phyloP scores from a whole-genome alignment of 768 basidiomycete genomes.

The Lactarius hengduanensis region DNA sequence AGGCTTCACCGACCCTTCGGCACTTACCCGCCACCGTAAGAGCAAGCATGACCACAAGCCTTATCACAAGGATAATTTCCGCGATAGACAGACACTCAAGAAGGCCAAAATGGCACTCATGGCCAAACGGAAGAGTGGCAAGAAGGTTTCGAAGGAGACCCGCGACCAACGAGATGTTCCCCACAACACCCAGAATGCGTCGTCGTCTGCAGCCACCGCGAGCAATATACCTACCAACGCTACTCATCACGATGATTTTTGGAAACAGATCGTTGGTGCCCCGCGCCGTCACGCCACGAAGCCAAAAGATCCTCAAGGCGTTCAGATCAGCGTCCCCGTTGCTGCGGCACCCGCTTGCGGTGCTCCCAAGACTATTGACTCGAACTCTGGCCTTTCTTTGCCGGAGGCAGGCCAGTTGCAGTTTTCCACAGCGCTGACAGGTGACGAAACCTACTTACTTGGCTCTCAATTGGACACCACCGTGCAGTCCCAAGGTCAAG shows the following conservation, averaged over 20 bases:
- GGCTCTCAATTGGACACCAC: neutral
- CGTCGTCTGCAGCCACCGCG: neutral
- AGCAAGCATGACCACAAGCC: slow-evolving; percentile 8
- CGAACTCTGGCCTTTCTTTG: neutral
- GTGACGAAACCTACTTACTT: neutral
- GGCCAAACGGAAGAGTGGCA: neutral
- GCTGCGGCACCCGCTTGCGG: neutral
- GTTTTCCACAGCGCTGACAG: neutral
- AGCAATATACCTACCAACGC: neutral
- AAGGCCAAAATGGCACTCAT: neutral
- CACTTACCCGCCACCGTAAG: slow-evolving; percentile 18
- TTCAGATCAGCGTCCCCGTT: neutral
- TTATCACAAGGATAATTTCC: slow-evolving; percentile 11
- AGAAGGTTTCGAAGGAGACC: neutral
- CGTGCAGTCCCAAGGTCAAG: neutral
- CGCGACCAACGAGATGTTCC: neutral
- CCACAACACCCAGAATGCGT: neutral
- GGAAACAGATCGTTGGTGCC: neutral
- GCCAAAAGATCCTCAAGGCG: neutral
- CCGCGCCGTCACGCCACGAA: neutral
- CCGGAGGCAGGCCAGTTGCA: neutral
- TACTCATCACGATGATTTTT: slow-evolving; percentile 11
- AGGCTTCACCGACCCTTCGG: slow-evolving; percentile 2
- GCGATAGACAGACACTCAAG: neutral
- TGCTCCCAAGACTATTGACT: neutral